phyloP scores from a whole-genome alignment of 2,329 filamentous ascomycete genomes.

The Verticillium tricorpus region DNA sequence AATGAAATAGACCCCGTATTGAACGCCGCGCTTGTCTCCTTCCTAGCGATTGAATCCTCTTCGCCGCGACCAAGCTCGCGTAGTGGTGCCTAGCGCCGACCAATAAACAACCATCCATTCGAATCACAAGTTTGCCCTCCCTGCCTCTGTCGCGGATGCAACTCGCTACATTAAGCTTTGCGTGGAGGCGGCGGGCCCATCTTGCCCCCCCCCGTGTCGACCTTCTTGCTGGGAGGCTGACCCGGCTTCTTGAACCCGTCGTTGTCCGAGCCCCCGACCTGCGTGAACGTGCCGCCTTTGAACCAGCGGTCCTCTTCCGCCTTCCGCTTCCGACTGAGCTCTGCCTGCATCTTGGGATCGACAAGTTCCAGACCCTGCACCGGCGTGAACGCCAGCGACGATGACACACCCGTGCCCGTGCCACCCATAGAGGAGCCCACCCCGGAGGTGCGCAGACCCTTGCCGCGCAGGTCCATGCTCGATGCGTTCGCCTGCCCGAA shows the following conservation, averaged over 20 bases:
- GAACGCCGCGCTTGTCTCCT: background rate
- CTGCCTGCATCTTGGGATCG: constrained; percentile 84
- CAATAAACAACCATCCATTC: background rate
- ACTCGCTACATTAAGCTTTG: background rate
- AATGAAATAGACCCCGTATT: background rate
- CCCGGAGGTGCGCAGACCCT: constrained; percentile 75
- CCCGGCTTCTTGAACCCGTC: constrained; percentile 80
- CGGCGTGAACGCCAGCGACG: constrained; percentile 87
- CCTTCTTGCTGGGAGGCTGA: constrained; percentile 69
- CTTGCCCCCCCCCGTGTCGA: constrained; percentile 59
- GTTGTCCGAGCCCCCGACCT: constrained; percentile 55
- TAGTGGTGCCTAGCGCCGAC: background rate
- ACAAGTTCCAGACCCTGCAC: constrained; percentile 94
- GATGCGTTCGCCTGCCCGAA: constrained; percentile 63
- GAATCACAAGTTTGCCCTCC: background rate
- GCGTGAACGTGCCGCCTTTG: constrained; percentile 94
- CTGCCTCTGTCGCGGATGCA: background rate
- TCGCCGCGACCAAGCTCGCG: background rate
- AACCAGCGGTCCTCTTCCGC: constrained; percentile 96
- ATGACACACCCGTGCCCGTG: constrained; percentile 69
- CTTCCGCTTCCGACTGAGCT: constrained; percentile 85
- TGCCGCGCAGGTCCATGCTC: constrained; percentile 67
- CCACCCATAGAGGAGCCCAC: constrained; percentile 62
- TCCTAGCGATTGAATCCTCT: background rate
- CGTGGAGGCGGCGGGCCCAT: constrained; percentile 30